Percentiles rank a stretch among this genome's conserved stretches.
These are phyloP conservation scores for Diospyros lotus DNA, from an alignment of 148 eudicot species.

Conservation along the genomic window DNA sequence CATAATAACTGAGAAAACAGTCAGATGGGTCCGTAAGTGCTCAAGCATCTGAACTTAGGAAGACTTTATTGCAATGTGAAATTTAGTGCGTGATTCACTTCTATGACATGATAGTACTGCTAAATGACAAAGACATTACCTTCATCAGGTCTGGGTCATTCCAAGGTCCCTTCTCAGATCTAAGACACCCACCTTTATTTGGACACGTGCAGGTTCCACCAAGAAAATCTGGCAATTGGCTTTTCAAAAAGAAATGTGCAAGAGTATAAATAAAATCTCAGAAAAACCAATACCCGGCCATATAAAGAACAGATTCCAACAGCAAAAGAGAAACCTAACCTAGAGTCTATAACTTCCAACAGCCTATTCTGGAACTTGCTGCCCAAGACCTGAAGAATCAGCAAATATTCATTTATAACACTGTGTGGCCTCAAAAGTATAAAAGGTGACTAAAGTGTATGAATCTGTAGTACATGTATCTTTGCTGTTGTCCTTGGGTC, in stretches of 20 bases:
- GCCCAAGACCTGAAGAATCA: slow-evolving; percentile 64
- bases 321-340: slow-evolving; percentile 36
- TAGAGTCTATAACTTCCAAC: slow-evolving; percentile 66
- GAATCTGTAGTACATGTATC: slow-evolving; percentile 58
- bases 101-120: neutral
- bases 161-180: slow-evolving; percentile 93
- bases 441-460: neutral
- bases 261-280: slow-evolving; percentile 12
- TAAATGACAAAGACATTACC: slow-evolving; percentile 36
- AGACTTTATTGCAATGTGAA: slow-evolving; percentile 8
- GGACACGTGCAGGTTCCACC: slow-evolving; percentile 87
- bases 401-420: slow-evolving; percentile 7
- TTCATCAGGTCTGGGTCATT: slow-evolving; percentile 84
- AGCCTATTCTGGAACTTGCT: slow-evolving; percentile 66
- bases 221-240: slow-evolving; percentile 91
- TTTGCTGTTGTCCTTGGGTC: slow-evolving; percentile 85
- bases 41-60: neutral
- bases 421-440: slow-evolving; percentile 5
- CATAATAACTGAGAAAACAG: slow-evolving; percentile 57
- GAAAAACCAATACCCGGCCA: neutral
- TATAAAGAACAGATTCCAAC: slow-evolving; percentile 3
- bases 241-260: slow-evolving; percentile 26
- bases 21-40: slow-evolving; percentile 2
- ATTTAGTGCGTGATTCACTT: neutral
- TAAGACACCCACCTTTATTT: slow-evolving; percentile 79